phyloP scores from a whole-genome alignment of 2,329 filamentous ascomycete species.

The Hortaea werneckii region DNA sequence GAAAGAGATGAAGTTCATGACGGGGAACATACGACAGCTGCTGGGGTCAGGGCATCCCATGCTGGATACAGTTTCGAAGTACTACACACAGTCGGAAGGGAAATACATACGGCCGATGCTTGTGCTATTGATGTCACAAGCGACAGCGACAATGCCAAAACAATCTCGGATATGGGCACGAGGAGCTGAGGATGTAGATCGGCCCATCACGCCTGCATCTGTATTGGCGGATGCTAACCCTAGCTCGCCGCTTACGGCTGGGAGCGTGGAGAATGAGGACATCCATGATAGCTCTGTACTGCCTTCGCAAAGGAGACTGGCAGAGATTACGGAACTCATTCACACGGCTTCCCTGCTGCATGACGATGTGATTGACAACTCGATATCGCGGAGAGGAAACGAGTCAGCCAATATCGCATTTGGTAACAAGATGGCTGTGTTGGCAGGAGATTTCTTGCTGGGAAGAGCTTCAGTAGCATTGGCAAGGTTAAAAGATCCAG shows the following conservation, averaged over 20 bases:
- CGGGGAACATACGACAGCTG: conserved; percentile 86
- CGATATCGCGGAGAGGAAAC: conserved; percentile 68
- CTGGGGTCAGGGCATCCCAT: conserved; percentile 89
- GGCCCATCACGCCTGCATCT: conserved; percentile 48
- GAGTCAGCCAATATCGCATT: conserved; percentile 90
- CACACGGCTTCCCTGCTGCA: conserved; percentile 94
- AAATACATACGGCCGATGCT: conserved; percentile 94
- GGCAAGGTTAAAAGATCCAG: conserved; percentile 78
- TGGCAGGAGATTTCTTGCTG: conserved; percentile 93
- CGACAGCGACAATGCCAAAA: conserved; percentile 72
- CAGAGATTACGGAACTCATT: conserved; percentile 94
- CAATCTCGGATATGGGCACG: conserved; percentile 31
- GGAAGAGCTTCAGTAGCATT: conserved; percentile 88
- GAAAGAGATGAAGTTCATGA: conserved; percentile 94
- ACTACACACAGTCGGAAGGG: conserved; percentile 92
- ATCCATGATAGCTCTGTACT: conserved; percentile 58
- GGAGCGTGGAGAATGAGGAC: conserved; percentile 36
- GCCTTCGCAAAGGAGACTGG: conserved; percentile 82
- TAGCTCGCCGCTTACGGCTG: conserved; percentile 45
- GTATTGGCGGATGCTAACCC: conserved; percentile 79
- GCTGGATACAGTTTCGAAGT: conserved; percentile 90
- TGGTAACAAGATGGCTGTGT: conserved; percentile 97
- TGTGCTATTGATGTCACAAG: conserved; percentile 90
- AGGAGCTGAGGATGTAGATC: conserved; percentile 39
- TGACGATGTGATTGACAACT: conserved; percentile 96